Evolutionary conservation across 2,329 filamentous ascomycete genomes (phyloP).

Genomic region (Pyricularia grisea): DNA sequence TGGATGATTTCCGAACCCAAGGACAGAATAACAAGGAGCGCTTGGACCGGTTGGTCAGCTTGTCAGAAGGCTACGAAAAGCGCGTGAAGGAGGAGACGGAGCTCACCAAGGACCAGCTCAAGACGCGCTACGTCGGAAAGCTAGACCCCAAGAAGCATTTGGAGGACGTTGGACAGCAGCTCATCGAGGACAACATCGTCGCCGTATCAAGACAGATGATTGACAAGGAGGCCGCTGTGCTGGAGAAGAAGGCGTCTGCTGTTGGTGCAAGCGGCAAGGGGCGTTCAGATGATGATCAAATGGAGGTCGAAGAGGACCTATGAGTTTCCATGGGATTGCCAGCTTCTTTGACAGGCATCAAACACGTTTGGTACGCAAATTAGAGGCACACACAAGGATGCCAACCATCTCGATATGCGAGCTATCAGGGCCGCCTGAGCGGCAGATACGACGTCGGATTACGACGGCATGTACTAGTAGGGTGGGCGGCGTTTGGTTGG

Average conservation of each 20-base stretch:
- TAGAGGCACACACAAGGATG: background rate
- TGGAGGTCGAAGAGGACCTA: slow-evolving; percentile 60
- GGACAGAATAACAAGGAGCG: slow-evolving; percentile 78
- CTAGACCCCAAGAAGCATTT: slow-evolving; percentile 99
- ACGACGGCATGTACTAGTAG: slow-evolving; percentile 15
- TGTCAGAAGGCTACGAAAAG: slow-evolving; percentile 97
- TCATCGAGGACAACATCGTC: slow-evolving; percentile 99
- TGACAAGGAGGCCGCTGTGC: slow-evolving; percentile 94
- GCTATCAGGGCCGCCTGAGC: background rate
- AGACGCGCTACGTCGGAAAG: slow-evolving; percentile 98
- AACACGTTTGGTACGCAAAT: background rate
- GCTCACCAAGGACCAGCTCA: slow-evolving; percentile 91
- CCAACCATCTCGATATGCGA: background rate
- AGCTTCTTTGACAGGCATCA: background rate
- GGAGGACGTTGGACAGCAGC: slow-evolving; percentile 88
- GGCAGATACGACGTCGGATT: background rate
- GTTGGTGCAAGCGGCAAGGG: slow-evolving; percentile 40
- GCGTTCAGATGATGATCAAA: slow-evolving; percentile 31
- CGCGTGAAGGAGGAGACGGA: slow-evolving; percentile 98
- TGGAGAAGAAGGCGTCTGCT: slow-evolving; percentile 51
- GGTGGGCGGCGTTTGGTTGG: slow-evolving; percentile 12
- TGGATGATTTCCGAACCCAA: slow-evolving; percentile 89
- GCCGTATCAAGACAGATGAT: slow-evolving; percentile 99
- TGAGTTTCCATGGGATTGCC: slow-evolving; percentile 1
- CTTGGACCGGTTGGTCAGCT: slow-evolving; percentile 74